Percentiles rank a stretch among this genome's conserved stretches.
These are phyloP conservation scores for Ustilago curta DNA, from an alignment of 1,284 basidiomycete species.

Conservation along the genomic window DNA sequence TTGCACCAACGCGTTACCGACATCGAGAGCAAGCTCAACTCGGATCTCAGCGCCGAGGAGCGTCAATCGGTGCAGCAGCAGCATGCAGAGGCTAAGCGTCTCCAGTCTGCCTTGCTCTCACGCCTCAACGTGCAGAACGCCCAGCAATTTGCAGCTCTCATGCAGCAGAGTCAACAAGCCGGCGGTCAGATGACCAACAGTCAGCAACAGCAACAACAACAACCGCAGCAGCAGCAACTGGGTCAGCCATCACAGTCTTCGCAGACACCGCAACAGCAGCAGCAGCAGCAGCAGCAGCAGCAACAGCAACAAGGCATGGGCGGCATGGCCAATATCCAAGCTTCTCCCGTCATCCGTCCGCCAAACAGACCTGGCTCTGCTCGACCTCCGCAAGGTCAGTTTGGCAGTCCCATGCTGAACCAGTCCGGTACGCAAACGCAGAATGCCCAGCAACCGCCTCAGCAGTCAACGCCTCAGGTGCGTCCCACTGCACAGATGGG, in stretches of 20 bases:
- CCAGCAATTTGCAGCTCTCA: slow-evolving; percentile 36
- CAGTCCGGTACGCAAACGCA: slow-evolving; percentile 26
- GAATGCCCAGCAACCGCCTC: slow-evolving; percentile 33
- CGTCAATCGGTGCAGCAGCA: slow-evolving; percentile 50
- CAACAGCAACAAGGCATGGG: slow-evolving; percentile 28
- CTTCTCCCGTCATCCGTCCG: slow-evolving; percentile 45
- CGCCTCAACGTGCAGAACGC: slow-evolving; percentile 50
- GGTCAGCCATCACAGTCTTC: slow-evolving; percentile 5
- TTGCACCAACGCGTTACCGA: slow-evolving; percentile 59
- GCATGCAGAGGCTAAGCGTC: slow-evolving; percentile 47
- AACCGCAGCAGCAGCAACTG: slow-evolving; percentile 13
- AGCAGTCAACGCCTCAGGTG: slow-evolving; percentile 34
- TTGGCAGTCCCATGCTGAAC: slow-evolving; percentile 48
- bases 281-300: slow-evolving; percentile 28
- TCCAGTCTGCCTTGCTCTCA: slow-evolving; percentile 49
- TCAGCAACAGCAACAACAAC: slow-evolving; percentile 19
- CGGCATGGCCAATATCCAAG: slow-evolving; percentile 32
- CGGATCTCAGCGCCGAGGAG: slow-evolving; percentile 47
- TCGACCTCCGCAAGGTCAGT: slow-evolving; percentile 44
- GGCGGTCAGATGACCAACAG: slow-evolving; percentile 22
- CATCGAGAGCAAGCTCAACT: slow-evolving; percentile 55
- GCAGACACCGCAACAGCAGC: too few species aligned
- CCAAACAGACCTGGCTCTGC: slow-evolving; percentile 43
- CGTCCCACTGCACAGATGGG: slow-evolving; percentile 48
- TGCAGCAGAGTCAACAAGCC: slow-evolving; percentile 40